Conservation (phyloP, 139 green algal genomes). For the Astrephomene gubernaculifera region DNA sequence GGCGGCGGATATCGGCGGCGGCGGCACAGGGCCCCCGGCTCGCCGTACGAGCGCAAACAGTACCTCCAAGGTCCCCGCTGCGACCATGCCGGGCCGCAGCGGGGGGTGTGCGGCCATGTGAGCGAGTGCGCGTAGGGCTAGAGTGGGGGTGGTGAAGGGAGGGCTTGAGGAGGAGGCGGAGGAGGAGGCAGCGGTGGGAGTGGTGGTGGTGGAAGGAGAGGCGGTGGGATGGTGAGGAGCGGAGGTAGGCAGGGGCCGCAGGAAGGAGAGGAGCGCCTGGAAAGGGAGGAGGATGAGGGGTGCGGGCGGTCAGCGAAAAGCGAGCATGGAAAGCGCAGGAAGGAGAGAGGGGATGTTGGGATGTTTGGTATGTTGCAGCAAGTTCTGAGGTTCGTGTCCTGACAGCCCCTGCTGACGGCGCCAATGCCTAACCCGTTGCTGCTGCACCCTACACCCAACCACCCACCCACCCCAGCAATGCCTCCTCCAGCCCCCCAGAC, state of each 20-base stretch:
- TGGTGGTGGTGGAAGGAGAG: not conserved
- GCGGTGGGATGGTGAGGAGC: not conserved
- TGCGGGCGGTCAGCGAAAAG: not conserved
- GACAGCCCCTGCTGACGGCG: not conserved
- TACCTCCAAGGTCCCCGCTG: not conserved
- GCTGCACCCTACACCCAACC: not conserved
- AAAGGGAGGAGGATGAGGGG: not conserved
- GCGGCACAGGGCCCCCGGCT: not conserved
- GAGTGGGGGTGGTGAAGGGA: not conserved
- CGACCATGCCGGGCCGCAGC: slow-evolving; percentile 17
- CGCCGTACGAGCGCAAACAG: not conserved
- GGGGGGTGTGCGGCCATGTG: slow-evolving; percentile 1
- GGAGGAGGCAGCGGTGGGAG: not conserved
- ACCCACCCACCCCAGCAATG: not conserved
- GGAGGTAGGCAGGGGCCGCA: not conserved
- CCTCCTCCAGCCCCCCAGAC: too few relatives aligned
- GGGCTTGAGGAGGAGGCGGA: not conserved
- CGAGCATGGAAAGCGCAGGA: not conserved
- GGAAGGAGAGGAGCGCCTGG: not conserved
- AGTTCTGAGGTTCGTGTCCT: not conserved
- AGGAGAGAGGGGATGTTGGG: not conserved
- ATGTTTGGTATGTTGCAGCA: not conserved
- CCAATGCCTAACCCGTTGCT: not conserved
- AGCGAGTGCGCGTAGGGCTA: not conserved
- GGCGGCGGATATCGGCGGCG: not conserved